Evolutionary conservation across 345 rosid genomes (phyloP).

Genomic region (Arabis alpina): DNA sequence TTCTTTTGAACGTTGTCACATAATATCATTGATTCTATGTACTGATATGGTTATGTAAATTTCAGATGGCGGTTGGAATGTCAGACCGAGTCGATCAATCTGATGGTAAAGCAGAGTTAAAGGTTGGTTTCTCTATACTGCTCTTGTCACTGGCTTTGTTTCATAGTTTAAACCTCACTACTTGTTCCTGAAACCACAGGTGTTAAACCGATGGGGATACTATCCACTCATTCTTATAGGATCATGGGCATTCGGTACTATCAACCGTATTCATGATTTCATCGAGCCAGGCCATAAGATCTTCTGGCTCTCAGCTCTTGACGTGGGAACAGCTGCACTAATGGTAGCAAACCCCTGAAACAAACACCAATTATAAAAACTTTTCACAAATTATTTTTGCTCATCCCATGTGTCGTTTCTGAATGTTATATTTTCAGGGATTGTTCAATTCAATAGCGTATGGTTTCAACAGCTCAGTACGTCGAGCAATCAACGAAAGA

Average conservation of each 20-base stretch:
- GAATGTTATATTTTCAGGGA: slow-evolving; percentile 55
- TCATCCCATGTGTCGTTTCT: slow-evolving; percentile 8
- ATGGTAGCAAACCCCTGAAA: slow-evolving; percentile 60
- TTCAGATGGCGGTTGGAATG: slow-evolving; percentile 96
- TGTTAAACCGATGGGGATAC: slow-evolving; percentile 94
- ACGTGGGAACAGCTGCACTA: slow-evolving; percentile 88
- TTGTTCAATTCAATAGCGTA: slow-evolving; percentile 95
- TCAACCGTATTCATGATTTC: slow-evolving; percentile 82
- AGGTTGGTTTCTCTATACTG: slow-evolving; percentile 51
- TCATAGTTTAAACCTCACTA: neutral
- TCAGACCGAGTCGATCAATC: slow-evolving; percentile 70
- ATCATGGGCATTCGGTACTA: slow-evolving; percentile 94
- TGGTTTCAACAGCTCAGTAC: slow-evolving; percentile 90
- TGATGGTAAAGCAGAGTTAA: slow-evolving; percentile 71
- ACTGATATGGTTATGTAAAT: slow-evolving; percentile 25
- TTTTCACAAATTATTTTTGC: slow-evolving; percentile 12
- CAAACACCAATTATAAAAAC: slow-evolving; percentile 13
- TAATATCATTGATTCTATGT: neutral
- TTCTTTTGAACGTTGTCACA: slow-evolving; percentile 14
- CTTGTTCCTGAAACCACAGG: slow-evolving; percentile 49
- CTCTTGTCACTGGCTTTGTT: neutral
- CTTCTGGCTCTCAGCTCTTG: slow-evolving; percentile 94
- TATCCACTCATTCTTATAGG: slow-evolving; percentile 94
- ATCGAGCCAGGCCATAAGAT: slow-evolving; percentile 79
- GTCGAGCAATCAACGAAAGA: slow-evolving; percentile 83